Base-by-base conservation (phyloP, 495 filamentous ascomycete species). In the Trichoderma virens region DNA sequence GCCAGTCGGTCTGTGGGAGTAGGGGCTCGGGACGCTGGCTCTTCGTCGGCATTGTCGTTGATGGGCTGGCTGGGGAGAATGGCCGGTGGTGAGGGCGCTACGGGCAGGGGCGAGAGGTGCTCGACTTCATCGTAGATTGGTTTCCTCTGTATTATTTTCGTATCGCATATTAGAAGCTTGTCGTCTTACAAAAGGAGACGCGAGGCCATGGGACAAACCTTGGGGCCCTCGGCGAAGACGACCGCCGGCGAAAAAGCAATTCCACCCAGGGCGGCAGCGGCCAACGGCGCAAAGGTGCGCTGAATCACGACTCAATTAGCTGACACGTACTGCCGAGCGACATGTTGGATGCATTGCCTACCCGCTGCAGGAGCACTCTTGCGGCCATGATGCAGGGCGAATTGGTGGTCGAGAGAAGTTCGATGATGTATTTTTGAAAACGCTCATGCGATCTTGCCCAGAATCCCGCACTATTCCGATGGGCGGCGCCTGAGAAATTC, bases 1-100 rank as follows among this genome's bases (percentile, higher is more conserved):
- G 93, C 91, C 43, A 98, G 84, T 64, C 93, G 88, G 73, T 96
- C 93, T 61, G 94, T 97, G 18, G 91, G 93, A 14, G 93, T 92
- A 18, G 90, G 90, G 62, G 80, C 79, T 65, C 79, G 78, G 20
- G 78, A 70, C 66, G 71, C 68, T 64, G 69, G 67, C 66, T 69
- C 66, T 60, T 54, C 54, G 28, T 67, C 67, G 64, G 65, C 71
- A 25, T 68, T 41, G 60, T 73, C 39, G 65, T 73, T 67, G 66
- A 70, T 60, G 72, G 72, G 67, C 66, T 75, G 69, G 64, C 73
- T 63, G 47, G 62, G 67, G 43, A 65, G 63, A 60, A 63, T 20
- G 16, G 51, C 51, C 27, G 45, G 68, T 43, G 51, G 60, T 43
- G 67, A 68, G 7, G 68, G 66, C 56, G 74, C 45, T 66, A 67